Percentiles rank a stretch among this genome's conserved stretches.
Conservation (phyloP, 2,329 filamentous ascomycete genomes). For the Tolypocladium nubicola region DNA sequence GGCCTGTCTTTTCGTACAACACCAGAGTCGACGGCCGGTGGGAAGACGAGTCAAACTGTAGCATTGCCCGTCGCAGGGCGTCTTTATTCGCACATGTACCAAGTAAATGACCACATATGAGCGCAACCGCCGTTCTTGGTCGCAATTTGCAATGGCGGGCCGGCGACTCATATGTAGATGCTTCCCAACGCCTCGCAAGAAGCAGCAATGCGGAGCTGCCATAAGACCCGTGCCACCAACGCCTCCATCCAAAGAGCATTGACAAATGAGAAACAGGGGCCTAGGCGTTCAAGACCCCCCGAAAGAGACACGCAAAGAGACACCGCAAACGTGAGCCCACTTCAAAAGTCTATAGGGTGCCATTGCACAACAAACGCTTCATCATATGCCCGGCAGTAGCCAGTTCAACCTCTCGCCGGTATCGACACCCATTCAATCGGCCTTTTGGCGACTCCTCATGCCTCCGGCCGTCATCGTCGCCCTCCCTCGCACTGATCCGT, state of each 20-base stretch:
- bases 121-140: background rate
- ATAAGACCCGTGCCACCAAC: background rate
- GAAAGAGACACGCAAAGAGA: background rate
- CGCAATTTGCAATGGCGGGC: background rate
- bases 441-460: constrained; percentile 25
- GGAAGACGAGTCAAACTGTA: background rate
- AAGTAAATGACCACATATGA: background rate
- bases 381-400: background rate
- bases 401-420: background rate
- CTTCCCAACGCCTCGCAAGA: background rate
- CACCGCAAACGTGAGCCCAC: background rate
- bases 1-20: background rate
- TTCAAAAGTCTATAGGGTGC: background rate
- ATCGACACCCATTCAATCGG: constrained; percentile 16
- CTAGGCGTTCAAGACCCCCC: background rate
- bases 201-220: background rate
- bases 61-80: background rate
- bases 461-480: constrained; percentile 10
- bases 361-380: background rate
- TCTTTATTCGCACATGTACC: background rate
- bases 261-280: background rate
- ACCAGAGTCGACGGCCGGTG: background rate
- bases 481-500: constrained; percentile 27
- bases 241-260: background rate
- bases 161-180: background rate